These are phyloP conservation scores for Acephala macrosclerotiorum DNA, from an alignment of 2,329 filamentous ascomycete genomes.

Conservation along the genomic window DNA sequence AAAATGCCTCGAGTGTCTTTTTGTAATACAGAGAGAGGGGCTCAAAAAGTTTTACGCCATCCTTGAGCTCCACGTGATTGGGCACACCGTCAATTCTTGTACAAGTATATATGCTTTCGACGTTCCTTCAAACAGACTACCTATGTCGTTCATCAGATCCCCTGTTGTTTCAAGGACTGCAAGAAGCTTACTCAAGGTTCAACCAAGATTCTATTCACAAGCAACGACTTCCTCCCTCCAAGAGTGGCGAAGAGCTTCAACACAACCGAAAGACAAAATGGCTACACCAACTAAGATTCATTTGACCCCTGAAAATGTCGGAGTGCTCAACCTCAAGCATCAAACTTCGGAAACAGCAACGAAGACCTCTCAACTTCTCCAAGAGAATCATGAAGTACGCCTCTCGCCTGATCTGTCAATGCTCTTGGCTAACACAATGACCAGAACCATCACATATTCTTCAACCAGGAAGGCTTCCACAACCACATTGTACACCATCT, in stretches of 20 bases:
- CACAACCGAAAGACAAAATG: conserved; percentile 16
- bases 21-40: neutral
- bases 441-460: conserved; percentile 80
- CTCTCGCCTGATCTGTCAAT: neutral
- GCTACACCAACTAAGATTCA: conserved; percentile 50
- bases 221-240: conserved; percentile 26
- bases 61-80: neutral
- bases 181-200: conserved; percentile 2
- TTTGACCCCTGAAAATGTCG: conserved; percentile 57
- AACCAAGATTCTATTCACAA: conserved; percentile 14
- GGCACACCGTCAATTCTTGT: neutral
- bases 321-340: conserved; percentile 55
- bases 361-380: conserved; percentile 72
- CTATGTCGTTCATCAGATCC: conserved; percentile 11
- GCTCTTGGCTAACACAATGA: conserved; percentile 15
- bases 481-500: conserved; percentile 86
- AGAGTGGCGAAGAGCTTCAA: conserved; percentile 23
- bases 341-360: conserved; percentile 65
- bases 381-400: conserved; percentile 72
- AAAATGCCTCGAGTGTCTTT: neutral
- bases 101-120: neutral
- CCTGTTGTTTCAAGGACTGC: neutral
- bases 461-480: conserved; percentile 78
- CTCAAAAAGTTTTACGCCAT: neutral
- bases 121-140: neutral